Percentiles rank a stretch among this genome's conserved stretches.
Evolutionary conservation across 257 asterid species (phyloP).

Genomic region (Solanum tacnaense): DNA sequence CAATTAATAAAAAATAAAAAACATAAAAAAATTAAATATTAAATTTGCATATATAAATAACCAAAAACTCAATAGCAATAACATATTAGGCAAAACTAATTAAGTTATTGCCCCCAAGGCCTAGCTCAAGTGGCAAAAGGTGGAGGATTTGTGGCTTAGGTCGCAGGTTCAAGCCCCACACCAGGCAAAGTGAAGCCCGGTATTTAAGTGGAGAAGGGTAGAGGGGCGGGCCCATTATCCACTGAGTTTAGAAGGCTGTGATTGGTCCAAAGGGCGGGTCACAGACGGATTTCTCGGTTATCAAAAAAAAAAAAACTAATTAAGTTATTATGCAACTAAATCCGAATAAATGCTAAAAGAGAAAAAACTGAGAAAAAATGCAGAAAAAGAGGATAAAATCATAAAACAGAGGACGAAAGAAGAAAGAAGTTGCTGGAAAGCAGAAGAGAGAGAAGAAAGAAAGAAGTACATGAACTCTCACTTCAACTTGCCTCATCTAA

Average conservation of each 20-base stretch:
- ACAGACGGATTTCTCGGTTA: too few species aligned
- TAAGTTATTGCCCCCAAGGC: neutral
- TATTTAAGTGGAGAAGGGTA: too few species aligned
- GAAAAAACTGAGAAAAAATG: neutral
- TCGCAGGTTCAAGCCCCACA: too few species aligned
- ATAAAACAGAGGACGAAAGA: neutral
- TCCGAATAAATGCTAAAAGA: neutral
- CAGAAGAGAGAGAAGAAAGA: neutral
- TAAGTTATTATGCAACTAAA: neutral
- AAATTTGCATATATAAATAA: neutral
- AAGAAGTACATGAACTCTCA: neutral
- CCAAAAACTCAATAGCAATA: neutral
- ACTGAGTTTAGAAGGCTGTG: too few species aligned
- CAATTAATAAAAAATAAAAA: neutral
- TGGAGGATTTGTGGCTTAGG: too few species aligned
- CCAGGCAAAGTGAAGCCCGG: too few species aligned
- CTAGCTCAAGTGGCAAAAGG: too few species aligned
- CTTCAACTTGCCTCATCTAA: neutral
- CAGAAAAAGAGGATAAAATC: neutral
- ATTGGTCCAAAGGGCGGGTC: too few species aligned
- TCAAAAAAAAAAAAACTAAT: neutral
- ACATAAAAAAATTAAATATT: neutral
- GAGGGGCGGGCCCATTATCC: too few species aligned
- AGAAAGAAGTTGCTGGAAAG: neutral
- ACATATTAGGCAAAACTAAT: neutral